These are phyloP conservation scores for Xerocomus cyaneibrunnescens DNA, from an alignment of 1,284 basidiomycete genomes.

Conservation along the genomic window DNA sequence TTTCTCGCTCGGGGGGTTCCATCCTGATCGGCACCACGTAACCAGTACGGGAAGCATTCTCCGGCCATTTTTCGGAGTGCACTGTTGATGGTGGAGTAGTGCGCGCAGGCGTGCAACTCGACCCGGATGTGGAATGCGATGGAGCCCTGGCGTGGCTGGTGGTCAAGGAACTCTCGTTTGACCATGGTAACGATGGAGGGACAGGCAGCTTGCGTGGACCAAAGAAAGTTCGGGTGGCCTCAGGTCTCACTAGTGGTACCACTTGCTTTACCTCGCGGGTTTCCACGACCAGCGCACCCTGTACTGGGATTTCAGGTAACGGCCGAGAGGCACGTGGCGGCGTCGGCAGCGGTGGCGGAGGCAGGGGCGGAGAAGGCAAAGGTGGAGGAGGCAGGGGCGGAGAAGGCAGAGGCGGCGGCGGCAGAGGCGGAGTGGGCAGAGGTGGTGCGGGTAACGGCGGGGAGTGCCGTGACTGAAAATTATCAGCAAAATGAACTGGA, in stretches of 20 bases:
- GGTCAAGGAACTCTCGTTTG: slow-evolving; percentile 22
- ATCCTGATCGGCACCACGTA: slow-evolving; percentile 25
- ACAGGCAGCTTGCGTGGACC: slow-evolving; percentile 36
- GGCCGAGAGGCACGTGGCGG: slow-evolving; percentile 32
- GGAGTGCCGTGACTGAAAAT: slow-evolving; percentile 30
- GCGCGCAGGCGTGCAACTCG: slow-evolving; percentile 34
- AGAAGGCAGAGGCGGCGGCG: slow-evolving; percentile 15
- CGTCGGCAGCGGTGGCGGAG: slow-evolving; percentile 30
- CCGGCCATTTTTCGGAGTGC: slow-evolving; percentile 34
- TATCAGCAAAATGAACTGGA: slow-evolving; percentile 3
- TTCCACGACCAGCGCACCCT: slow-evolving; percentile 14
- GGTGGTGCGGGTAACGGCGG: slow-evolving; percentile 32
- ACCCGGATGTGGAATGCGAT: slow-evolving; percentile 30
- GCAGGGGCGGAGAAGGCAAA: slow-evolving; percentile 29
- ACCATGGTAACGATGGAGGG: slow-evolving; percentile 30
- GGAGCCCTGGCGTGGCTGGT: slow-evolving; percentile 20
- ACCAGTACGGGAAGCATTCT: slow-evolving; percentile 25
- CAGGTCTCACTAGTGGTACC: slow-evolving; percentile 19
- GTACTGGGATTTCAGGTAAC: slow-evolving; percentile 33
- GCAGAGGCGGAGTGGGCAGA: slow-evolving; percentile 14
- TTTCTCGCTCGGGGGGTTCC: slow-evolving; percentile 27
- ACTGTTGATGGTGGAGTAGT: slow-evolving; percentile 35
- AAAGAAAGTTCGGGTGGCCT: slow-evolving; percentile 23
- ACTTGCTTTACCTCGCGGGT: slow-evolving; percentile 23
- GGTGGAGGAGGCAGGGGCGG: slow-evolving; percentile 29